Evolutionary conservation across 495 filamentous ascomycete genomes (phyloP).

Genomic region (Amphirosellinia nigrospora): DNA sequence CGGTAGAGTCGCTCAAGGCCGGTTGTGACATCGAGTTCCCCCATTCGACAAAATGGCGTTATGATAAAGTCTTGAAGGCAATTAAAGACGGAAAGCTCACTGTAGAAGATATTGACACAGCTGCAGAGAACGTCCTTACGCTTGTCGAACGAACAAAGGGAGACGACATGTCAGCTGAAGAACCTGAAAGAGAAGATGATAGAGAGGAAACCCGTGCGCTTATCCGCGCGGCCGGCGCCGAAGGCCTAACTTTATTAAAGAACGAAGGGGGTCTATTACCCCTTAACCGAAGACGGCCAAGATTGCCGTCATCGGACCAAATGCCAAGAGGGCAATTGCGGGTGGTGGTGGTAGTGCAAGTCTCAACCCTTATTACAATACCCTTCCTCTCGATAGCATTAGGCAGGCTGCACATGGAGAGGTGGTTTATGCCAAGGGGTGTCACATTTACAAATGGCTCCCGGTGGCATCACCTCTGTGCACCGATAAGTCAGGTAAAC

Average conservation of each 20-base stretch:
- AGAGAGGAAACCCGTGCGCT: conserved; percentile 68
- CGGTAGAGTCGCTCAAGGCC: conserved; percentile 70
- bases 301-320: conserved; percentile 83
- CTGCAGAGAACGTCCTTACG: conserved; percentile 69
- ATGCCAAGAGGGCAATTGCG: conserved; percentile 76
- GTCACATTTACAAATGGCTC: conserved; percentile 69
- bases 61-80: conserved; percentile 67
- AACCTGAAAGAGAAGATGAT: conserved; percentile 67
- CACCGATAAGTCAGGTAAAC: conserved; percentile 59
- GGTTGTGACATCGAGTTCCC: conserved; percentile 84
- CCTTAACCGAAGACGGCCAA: conserved; percentile 63
- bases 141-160: conserved; percentile 69
- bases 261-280: conserved; percentile 74
- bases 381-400: conserved; percentile 63
- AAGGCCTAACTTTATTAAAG: conserved; percentile 80
- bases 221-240: conserved; percentile 71
- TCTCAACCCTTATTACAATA: conserved; percentile 79
- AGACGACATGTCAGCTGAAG: conserved; percentile 64
- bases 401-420: conserved; percentile 50
- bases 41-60: conserved; percentile 72
- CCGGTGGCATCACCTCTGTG: conserved; percentile 66
- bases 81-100: conserved; percentile 66
- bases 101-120: conserved; percentile 51
- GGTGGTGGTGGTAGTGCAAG: conserved; percentile 84
- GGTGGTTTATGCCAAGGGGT: conserved; percentile 59